Evolutionary conservation across 768 basidiomycete species (phyloP).

Genomic region (Panaeolus papilionaceus): DNA sequence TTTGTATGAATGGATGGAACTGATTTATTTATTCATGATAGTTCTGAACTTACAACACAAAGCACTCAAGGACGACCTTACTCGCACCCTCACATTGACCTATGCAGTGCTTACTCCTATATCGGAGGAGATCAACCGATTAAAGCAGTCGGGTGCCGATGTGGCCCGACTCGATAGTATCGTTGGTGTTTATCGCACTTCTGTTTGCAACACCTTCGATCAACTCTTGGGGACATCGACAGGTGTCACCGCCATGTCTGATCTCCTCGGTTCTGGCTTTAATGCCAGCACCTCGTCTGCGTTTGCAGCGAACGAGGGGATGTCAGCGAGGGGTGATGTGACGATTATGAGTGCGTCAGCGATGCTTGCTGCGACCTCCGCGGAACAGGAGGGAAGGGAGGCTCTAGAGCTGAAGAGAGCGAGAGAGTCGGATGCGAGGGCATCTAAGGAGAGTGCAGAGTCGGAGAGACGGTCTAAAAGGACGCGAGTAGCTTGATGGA

Average conservation of each 20-base stretch:
- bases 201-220: slow-evolving; percentile 11
- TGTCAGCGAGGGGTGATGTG: background rate
- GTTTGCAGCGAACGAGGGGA: background rate
- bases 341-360: slow-evolving; percentile 6
- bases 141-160: slow-evolving; percentile 13
- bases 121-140: slow-evolving; percentile 13
- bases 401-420: slow-evolving; percentile 12
- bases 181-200: slow-evolving; percentile 12
- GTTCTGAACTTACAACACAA: slow-evolving; percentile 2
- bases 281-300: background rate
- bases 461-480: slow-evolving; percentile 5
- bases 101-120: slow-evolving; percentile 10
- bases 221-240: slow-evolving; percentile 2
- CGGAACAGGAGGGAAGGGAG: slow-evolving; percentile 11
- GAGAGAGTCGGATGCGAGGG: slow-evolving; percentile 12
- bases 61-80: slow-evolving; percentile 11
- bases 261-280: background rate
- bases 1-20: slow-evolving; percentile 1
- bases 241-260: slow-evolving; percentile 6
- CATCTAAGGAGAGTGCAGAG: slow-evolving; percentile 5
- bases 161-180: slow-evolving; percentile 10
- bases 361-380: slow-evolving; percentile 2
- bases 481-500: background rate
- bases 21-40: background rate
- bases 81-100: slow-evolving; percentile 7